phyloP scores from a whole-genome alignment of 768 basidiomycete species.

The Daedalea quercina region DNA sequence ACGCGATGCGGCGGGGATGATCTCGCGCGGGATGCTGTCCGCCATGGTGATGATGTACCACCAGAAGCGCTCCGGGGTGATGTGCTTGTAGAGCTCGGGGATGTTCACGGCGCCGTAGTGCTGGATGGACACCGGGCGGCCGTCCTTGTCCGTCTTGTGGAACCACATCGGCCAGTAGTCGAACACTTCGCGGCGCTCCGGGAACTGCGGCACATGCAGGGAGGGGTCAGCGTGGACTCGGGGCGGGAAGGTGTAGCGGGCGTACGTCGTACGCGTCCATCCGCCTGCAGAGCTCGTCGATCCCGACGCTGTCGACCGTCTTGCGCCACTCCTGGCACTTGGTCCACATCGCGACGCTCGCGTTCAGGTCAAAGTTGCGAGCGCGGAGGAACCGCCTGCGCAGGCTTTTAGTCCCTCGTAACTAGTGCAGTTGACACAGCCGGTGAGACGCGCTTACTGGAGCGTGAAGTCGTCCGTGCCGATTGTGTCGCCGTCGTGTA shows the following conservation, averaged over 20 bases:
- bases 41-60: constrained; percentile 56
- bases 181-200: constrained; percentile 61
- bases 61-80: constrained; percentile 32
- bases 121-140: constrained; percentile 66
- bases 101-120: constrained; percentile 51
- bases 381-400: constrained; percentile 71
- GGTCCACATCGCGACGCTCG: constrained; percentile 56
- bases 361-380: constrained; percentile 51
- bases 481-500: constrained; percentile 46
- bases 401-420: background rate
- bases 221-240: no score
- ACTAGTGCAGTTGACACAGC: background rate
- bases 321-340: constrained; percentile 66
- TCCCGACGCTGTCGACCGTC: constrained; percentile 54
- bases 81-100: constrained; percentile 23
- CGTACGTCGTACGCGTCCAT: constrained; percentile 70
- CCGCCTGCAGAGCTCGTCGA: constrained; percentile 53
- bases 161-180: constrained; percentile 76
- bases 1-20: constrained; percentile 56
- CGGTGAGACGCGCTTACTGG: constrained; percentile 33
- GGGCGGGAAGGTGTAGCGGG: constrained; percentile 3
- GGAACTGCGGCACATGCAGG: constrained; percentile 41
- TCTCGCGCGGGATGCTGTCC: constrained; percentile 57
- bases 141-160: constrained; percentile 78
- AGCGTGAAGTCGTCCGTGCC: constrained; percentile 56